Evolutionary conservation across 306 rosid species (phyloP).

Genomic region (Pterocarpus macrocarpus): DNA sequence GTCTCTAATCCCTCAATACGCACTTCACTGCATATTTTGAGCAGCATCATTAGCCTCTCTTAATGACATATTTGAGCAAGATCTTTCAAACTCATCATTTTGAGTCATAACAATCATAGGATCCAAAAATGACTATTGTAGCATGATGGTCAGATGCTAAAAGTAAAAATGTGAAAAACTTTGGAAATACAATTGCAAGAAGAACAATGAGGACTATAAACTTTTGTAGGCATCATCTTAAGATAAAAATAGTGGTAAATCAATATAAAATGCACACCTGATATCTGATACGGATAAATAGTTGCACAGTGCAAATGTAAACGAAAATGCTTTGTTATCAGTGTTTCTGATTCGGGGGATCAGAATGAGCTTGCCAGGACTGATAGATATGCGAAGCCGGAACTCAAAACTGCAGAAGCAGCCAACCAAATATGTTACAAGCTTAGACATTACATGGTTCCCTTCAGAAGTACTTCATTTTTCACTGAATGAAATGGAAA

Average conservation of each 20-base stretch:
- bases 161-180: not conserved
- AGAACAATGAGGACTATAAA: constrained; percentile 9
- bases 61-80: constrained; percentile 20
- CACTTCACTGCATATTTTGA: constrained; percentile 73
- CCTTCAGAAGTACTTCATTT: not conserved
- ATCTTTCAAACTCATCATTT: constrained; percentile 28
- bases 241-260: not conserved
- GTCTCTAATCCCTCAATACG: constrained; percentile 89
- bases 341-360: constrained; percentile 73
- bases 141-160: not conserved
- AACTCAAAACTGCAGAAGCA: constrained; percentile 69
- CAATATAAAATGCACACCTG: constrained; percentile 59
- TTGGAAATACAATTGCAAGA: constrained; percentile 1
- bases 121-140: constrained; percentile 2
- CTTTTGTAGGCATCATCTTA: not conserved
- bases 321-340: constrained; percentile 67
- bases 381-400: constrained; percentile 68
- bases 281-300: constrained; percentile 76
- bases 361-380: constrained; percentile 71
- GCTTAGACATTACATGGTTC: constrained; percentile 19
- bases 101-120: not conserved
- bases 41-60: constrained; percentile 42
- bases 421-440: not conserved
- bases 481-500: not conserved
- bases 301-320: constrained; percentile 70